Evolutionary conservation across 2,329 filamentous ascomycete species (phyloP).

Genomic region (Aspergillus bombycis): DNA sequence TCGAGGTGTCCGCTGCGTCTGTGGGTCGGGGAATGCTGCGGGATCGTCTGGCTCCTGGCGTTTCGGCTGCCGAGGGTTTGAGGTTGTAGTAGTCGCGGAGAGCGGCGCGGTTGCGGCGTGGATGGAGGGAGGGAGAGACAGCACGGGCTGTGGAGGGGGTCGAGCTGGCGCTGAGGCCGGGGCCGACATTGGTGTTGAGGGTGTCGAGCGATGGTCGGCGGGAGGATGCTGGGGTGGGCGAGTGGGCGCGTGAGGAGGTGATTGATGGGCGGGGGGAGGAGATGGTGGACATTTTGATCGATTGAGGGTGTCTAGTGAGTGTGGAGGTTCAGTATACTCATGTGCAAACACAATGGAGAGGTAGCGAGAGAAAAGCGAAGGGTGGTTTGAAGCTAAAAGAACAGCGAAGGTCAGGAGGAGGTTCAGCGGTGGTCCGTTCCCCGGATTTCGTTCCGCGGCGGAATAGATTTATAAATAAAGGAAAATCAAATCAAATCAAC

Average conservation of each 20-base stretch:
- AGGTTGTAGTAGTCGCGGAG: slow-evolving; percentile 95
- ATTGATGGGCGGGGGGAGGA: slow-evolving; percentile 63
- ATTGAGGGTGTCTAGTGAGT: neutral
- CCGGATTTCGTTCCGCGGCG: slow-evolving; percentile 10
- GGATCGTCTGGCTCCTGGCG: slow-evolving; percentile 35
- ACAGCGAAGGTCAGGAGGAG: neutral
- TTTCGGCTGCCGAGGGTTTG: slow-evolving; percentile 52
- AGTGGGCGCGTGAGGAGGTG: slow-evolving; percentile 57
- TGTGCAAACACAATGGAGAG: neutral
- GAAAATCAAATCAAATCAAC: neutral
- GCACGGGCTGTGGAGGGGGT: slow-evolving; percentile 46
- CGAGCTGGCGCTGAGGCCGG: slow-evolving; percentile 48
- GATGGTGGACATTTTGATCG: slow-evolving; percentile 58
- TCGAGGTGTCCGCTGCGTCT: slow-evolving; percentile 44
- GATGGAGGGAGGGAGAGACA: slow-evolving; percentile 38
- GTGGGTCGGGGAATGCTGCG: slow-evolving; percentile 47
- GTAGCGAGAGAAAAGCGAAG: neutral
- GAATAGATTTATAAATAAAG: neutral
- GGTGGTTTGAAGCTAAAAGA: neutral
- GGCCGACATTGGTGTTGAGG: slow-evolving; percentile 59
- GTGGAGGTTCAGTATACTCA: neutral
- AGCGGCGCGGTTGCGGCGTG: slow-evolving; percentile 75
- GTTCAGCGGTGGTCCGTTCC: slow-evolving; percentile 35
- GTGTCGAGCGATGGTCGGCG: slow-evolving; percentile 73
- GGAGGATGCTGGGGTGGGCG: slow-evolving; percentile 71